phyloP scores from a whole-genome alignment of 768 basidiomycete genomes.

The Ephemerocybe angulata region DNA sequence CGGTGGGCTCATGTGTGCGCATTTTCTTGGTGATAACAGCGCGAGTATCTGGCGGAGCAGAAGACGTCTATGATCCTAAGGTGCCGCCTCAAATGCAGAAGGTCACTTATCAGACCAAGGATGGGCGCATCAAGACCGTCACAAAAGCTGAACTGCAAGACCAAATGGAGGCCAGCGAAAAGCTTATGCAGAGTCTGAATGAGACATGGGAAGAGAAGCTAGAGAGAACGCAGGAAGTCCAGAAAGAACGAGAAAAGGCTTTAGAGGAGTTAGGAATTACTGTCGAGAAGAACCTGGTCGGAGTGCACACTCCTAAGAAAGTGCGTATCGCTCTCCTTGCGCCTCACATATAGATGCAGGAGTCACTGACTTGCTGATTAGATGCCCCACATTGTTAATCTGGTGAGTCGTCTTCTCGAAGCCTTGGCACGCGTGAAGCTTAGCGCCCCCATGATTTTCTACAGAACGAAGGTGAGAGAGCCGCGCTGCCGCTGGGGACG shows the following conservation, averaged over 20 bases:
- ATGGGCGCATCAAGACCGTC: constrained; percentile 91
- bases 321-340: constrained; percentile 41
- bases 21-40: constrained; percentile 35
- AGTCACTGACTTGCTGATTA: constrained; percentile 27
- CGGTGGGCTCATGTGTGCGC: constrained; percentile 6
- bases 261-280: constrained; percentile 96
- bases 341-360: constrained; percentile 7
- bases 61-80: constrained; percentile 80
- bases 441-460: constrained; percentile 7
- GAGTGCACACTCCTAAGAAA: constrained; percentile 97
- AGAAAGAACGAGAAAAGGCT: constrained; percentile 96
- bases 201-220: constrained; percentile 98
- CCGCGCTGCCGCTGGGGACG: constrained; percentile 37
- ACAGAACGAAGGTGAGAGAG: constrained; percentile 47
- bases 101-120: constrained; percentile 90
- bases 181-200: constrained; percentile 88
- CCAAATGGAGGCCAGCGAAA: constrained; percentile 93
- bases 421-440: not conserved
- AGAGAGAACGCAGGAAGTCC: constrained; percentile 86
- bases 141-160: constrained; percentile 97
- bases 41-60: constrained; percentile 69
- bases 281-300: constrained; percentile 93
- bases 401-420: constrained; percentile 52
- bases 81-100: constrained; percentile 94
- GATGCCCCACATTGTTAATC: constrained; percentile 93